Base-by-base conservation (phyloP, 306 rosid genomes). In the Ormosia emarginata region DNA sequence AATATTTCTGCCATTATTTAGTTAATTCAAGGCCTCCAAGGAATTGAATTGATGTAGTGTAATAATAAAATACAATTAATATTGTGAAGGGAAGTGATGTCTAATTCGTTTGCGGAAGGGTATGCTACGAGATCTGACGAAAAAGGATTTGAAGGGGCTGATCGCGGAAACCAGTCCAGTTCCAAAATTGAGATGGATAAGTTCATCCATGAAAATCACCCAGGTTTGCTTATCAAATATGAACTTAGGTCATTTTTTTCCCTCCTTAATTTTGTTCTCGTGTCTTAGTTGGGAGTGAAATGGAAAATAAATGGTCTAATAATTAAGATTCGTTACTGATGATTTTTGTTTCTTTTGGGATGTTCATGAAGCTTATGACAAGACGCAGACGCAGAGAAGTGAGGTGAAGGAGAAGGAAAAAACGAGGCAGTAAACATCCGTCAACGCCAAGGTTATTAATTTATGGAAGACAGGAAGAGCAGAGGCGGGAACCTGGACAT, bases 351-450 rank as follows among this genome's bases (percentile, higher is more conserved):
- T 50, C 2, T 0, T 52, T 73, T 46, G 34, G 37, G 8, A 17
- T 52, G 7, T 52, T 24, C 15, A 69, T 53, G 56, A 53, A 87
- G 90, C 80, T 5, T 86, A 87, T 57, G 95, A 89, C 90, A 91
- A 72, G 87, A 82, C 82, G 10, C 52, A 46, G 10, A 49, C 55
- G 13, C 93, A 91, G 32, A 90, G 93, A 15, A 86, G 90, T 59
- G 93, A 84, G 71, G 90, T 87, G 79, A 89, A 91, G 85, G 93
- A 91, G 86, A 89, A 84, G 82, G 92, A 87, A 74, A 84, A 62
- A 30, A 68, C 80, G 9, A 73, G 90, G 43, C 81, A 79, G 80
- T 92, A 91, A 40, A 73, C 85, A 41, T 53, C 29, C 34, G 67
- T 12, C 55, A 10, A 5, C 29, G 13, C 15, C 10, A 46, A 63